Evolutionary conservation across 2,329 filamentous ascomycete genomes (phyloP).

Genomic region (Botryosphaeria agaves): DNA sequence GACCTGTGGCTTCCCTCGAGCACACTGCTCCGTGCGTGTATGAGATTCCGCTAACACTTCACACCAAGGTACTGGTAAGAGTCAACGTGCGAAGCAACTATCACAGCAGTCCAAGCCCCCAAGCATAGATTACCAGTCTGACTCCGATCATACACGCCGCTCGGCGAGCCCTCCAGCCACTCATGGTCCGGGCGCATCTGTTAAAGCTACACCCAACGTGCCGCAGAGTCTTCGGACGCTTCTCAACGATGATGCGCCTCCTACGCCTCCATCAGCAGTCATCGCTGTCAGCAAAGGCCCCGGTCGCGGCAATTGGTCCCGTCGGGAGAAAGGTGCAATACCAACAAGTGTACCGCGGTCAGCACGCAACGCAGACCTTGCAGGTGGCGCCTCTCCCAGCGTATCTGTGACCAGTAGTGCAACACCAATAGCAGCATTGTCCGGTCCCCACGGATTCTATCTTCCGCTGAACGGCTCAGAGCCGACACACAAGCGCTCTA

Average conservation of each 20-base stretch:
- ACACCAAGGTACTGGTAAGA: no score
- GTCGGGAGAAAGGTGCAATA: conserved; percentile 19
- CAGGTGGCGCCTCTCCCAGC: conserved; percentile 9
- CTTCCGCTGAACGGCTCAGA: conserved; percentile 33
- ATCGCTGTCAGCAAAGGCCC: conserved; percentile 24
- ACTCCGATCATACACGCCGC: conserved; percentile 28
- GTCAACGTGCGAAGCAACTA: no score
- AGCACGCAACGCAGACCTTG: no score
- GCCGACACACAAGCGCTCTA: conserved; percentile 34
- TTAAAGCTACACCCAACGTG: conserved; percentile 24
- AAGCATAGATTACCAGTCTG: conserved; percentile 18
- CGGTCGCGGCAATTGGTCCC: conserved; percentile 29
- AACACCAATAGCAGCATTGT: conserved; percentile 12
- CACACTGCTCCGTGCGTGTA: no score
- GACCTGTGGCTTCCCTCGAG: no score
- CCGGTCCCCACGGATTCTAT: conserved; percentile 34
- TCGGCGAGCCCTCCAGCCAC: conserved; percentile 24
- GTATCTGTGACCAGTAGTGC: background rate
- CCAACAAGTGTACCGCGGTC: conserved; percentile 7
- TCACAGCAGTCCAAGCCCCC: background rate
- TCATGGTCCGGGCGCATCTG: conserved; percentile 16
- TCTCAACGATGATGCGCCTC: conserved; percentile 23
- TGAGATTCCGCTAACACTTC: background rate
- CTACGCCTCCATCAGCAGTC: conserved; percentile 4
- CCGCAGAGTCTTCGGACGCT: conserved; percentile 31